Evolutionary conservation across 2,329 filamentous ascomycete genomes (phyloP).

Genomic region (Hypoxylon sp.): DNA sequence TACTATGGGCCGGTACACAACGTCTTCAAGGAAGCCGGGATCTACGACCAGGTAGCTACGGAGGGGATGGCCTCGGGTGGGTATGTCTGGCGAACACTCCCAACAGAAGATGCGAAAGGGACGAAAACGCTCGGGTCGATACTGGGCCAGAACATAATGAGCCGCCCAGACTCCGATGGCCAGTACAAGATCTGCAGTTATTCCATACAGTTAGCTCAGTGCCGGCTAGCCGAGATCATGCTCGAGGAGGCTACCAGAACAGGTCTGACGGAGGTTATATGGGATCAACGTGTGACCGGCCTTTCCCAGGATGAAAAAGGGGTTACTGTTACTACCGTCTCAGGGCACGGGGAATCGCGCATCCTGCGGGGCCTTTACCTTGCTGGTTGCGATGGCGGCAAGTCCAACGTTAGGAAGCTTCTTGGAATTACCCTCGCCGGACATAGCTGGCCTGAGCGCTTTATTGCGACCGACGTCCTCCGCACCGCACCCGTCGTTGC

Average conservation of each 20-base stretch:
- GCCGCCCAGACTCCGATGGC: slow-evolving; percentile 18
- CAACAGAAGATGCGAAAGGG: slow-evolving; percentile 22
- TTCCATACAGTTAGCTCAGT: slow-evolving; percentile 31
- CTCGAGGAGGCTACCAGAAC: slow-evolving; percentile 20
- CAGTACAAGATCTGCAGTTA: slow-evolving; percentile 20
- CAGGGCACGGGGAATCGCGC: background rate
- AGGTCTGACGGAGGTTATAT: slow-evolving; percentile 17
- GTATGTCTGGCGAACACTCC: slow-evolving; percentile 25
- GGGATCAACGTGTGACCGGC: slow-evolving; percentile 25
- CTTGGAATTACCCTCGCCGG: slow-evolving; percentile 25
- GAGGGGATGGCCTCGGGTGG: slow-evolving; percentile 32
- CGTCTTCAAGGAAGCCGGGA: slow-evolving; percentile 27
- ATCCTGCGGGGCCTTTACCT: slow-evolving; percentile 22
- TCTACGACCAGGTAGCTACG: slow-evolving; percentile 24
- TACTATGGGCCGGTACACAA: slow-evolving; percentile 28
- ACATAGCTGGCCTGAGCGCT: slow-evolving; percentile 32
- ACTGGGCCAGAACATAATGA: slow-evolving; percentile 24
- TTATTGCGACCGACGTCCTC: slow-evolving; percentile 24
- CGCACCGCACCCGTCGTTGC: slow-evolving; percentile 21
- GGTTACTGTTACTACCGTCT: slow-evolving; percentile 10
- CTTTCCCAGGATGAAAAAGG: slow-evolving; percentile 19
- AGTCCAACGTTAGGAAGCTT: slow-evolving; percentile 25
- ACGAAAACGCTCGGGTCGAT: slow-evolving; percentile 18
- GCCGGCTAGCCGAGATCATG: slow-evolving; percentile 29
- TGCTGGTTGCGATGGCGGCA: slow-evolving; percentile 25